Percentiles rank a stretch among this genome's conserved stretches.
phyloP scores from a whole-genome alignment of 2,329 filamentous ascomycete genomes.

The Lasiodiplodia sp. region DNA sequence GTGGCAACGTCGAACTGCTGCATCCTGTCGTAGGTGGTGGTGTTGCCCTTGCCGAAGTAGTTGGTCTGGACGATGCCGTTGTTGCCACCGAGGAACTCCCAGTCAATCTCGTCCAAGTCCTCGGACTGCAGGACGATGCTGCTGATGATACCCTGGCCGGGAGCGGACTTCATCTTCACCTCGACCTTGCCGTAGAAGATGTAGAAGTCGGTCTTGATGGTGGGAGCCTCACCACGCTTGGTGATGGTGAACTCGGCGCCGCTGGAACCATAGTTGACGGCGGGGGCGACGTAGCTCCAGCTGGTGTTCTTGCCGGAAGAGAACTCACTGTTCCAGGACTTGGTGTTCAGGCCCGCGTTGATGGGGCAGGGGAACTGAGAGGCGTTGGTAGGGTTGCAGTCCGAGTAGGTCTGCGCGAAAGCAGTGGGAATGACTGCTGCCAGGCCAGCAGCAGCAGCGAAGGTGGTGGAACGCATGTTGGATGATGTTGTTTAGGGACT shows the following conservation, averaged over 20 bases:
- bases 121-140: slow-evolving; percentile 84
- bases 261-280: slow-evolving; percentile 52
- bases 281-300: slow-evolving; percentile 48
- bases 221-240: slow-evolving; percentile 61
- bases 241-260: slow-evolving; percentile 60
- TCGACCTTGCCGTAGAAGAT: slow-evolving; percentile 86
- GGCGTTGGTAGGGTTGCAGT: slow-evolving; percentile 52
- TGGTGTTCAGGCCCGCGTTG: slow-evolving; percentile 51
- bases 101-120: slow-evolving; percentile 87
- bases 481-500: not conserved
- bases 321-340: slow-evolving; percentile 52
- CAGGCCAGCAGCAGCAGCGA: slow-evolving; percentile 22
- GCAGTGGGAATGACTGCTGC: slow-evolving; percentile 37
- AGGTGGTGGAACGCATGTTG: slow-evolving; percentile 23
- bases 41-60: slow-evolving; percentile 79
- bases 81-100: slow-evolving; percentile 78
- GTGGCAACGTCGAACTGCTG: slow-evolving; percentile 66
- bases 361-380: slow-evolving; percentile 51
- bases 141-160: slow-evolving; percentile 78
- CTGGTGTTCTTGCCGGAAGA: slow-evolving; percentile 49
- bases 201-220: slow-evolving; percentile 79
- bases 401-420: slow-evolving; percentile 54
- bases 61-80: slow-evolving; percentile 71
- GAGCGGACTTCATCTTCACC: slow-evolving; percentile 77
- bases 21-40: slow-evolving; percentile 72